phyloP scores from a whole-genome alignment of 1,284 basidiomycete genomes.

The Chondrostereum purpureum region DNA sequence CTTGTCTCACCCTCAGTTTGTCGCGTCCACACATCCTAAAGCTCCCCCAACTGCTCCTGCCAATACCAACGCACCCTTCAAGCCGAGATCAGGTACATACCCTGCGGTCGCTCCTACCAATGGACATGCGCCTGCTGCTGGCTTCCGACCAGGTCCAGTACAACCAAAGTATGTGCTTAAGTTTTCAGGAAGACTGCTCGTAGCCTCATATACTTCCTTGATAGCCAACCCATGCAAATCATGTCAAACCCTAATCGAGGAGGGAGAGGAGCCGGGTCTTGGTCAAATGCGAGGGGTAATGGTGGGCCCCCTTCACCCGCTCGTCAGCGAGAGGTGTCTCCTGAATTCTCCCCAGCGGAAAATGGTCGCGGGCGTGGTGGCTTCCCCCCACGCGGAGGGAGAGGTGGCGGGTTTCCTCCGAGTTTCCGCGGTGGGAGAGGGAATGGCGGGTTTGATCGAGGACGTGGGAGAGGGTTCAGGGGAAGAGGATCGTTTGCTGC shows the following conservation, averaged over 20 bases:
- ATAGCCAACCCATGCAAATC: slow-evolving; percentile 36
- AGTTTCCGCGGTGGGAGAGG: slow-evolving; percentile 6
- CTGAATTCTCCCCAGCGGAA: neutral
- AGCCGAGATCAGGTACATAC: slow-evolving; percentile 61
- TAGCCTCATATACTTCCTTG: slow-evolving; percentile 12
- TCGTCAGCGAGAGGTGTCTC: neutral
- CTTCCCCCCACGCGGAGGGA: neutral
- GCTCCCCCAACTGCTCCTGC: slow-evolving; percentile 36
- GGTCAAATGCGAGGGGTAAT: neutral
- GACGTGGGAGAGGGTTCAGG: slow-evolving; percentile 11
- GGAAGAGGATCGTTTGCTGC: slow-evolving; percentile 5
- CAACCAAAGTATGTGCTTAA: slow-evolving; percentile 20
- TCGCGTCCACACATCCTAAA: slow-evolving; percentile 61
- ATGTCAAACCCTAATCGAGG: slow-evolving; percentile 68
- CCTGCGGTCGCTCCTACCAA: slow-evolving; percentile 48
- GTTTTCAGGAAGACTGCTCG: slow-evolving; percentile 7
- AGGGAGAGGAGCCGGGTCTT: slow-evolving; percentile 21
- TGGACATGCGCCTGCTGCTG: slow-evolving; percentile 47
- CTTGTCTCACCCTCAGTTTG: slow-evolving; percentile 75
- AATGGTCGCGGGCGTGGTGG: slow-evolving; percentile 5
- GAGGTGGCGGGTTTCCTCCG: neutral
- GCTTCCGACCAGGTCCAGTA: slow-evolving; percentile 51
- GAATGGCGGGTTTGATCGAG: slow-evolving; percentile 7
- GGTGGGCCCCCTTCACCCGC: neutral
- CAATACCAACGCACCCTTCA: slow-evolving; percentile 39